Evolutionary conservation across 73 alveolate species (phyloP).

Genomic region (Tetrahymena thermophila): DNA sequence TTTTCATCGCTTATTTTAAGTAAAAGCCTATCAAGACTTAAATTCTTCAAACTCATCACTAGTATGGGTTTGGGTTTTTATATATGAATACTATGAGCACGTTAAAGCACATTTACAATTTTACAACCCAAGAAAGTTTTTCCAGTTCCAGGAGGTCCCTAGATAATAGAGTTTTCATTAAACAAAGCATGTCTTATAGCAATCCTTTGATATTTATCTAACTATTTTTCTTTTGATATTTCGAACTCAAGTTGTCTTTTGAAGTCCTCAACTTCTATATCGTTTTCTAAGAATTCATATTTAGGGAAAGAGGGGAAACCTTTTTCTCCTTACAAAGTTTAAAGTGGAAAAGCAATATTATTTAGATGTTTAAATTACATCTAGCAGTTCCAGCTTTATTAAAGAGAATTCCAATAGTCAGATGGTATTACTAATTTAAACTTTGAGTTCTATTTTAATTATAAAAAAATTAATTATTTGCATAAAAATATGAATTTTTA

Average conservation of each 20-base stretch:
- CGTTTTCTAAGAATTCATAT: not conserved
- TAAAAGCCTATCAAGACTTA: slow-evolving; percentile 13
- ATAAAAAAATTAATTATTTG: not conserved
- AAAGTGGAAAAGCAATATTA: not conserved
- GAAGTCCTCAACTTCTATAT: not conserved
- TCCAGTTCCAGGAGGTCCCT: slow-evolving; percentile 95
- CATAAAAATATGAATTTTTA: not conserved
- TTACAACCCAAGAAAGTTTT: slow-evolving; percentile 73
- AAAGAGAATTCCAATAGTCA: not conserved
- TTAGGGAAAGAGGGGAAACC: not conserved
- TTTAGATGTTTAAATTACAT: not conserved
- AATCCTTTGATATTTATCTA: not conserved
- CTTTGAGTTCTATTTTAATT: not conserved
- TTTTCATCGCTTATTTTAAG: not conserved
- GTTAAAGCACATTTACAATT: slow-evolving; percentile 35
- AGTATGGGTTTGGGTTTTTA: slow-evolving; percentile 11
- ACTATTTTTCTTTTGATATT: not conserved
- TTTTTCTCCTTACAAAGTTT: not conserved
- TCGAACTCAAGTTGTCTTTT: not conserved
- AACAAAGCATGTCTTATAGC: not conserved
- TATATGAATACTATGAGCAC: not conserved
- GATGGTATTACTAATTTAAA: not conserved
- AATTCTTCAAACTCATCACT: slow-evolving; percentile 10
- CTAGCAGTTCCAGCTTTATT: not conserved
- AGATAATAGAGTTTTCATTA: slow-evolving; percentile 48